Base-by-base conservation (phyloP, 2,329 filamentous ascomycete genomes). In the Ophiostoma tasmaniense region DNA sequence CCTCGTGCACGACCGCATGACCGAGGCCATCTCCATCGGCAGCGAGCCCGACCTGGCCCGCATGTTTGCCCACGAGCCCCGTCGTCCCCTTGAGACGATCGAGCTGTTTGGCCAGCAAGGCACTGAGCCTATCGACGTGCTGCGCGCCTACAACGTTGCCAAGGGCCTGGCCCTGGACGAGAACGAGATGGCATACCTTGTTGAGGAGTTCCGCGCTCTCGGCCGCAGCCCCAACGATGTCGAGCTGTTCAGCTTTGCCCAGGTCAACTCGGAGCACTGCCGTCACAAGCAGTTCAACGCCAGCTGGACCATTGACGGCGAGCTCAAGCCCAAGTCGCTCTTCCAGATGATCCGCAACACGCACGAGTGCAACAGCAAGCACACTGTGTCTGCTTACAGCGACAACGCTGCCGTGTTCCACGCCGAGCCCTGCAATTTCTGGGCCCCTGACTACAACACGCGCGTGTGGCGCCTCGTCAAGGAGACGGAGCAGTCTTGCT, bases 191-290 rank as follows among this genome's bases (percentile, higher is more conserved):
- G 89, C 96, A 70, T 98, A 99, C 76, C 84, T 99, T 52, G 91
- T 97, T n/a, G 88, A 93, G 73, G 89, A 89, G 59, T 95, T 92
- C 79, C 87, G 87, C 6, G 82, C 87, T 50, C 85, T 88, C 22
- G 85, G 87, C 71, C 82, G 88, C 50, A 81, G 85, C 66, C 92
- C 92, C 0, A 89, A 93, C 71, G 95, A 98, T 77, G 91, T 98
- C 62, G 95, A 99, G 80, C 84, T 98, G 28, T 98, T 98, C 84
- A 98, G 98, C 95, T 99, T 98, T 78, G 94, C 94, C 20, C 95
- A 99, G 80, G 94, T 99, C 77, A 98, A 98, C 82, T 98, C 94
- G 2, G 95, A 99, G 83, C 94, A 98, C 79, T 97, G 84, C 73
- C 82, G 84, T 30, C 84, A 86, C 78, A 96, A 97, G 82, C 91